A percentile compares a stretch with the other conserved stretches of the same genome.
phyloP scores from a whole-genome alignment of 140 eudicot species.

The Senecio squalidus region DNA sequence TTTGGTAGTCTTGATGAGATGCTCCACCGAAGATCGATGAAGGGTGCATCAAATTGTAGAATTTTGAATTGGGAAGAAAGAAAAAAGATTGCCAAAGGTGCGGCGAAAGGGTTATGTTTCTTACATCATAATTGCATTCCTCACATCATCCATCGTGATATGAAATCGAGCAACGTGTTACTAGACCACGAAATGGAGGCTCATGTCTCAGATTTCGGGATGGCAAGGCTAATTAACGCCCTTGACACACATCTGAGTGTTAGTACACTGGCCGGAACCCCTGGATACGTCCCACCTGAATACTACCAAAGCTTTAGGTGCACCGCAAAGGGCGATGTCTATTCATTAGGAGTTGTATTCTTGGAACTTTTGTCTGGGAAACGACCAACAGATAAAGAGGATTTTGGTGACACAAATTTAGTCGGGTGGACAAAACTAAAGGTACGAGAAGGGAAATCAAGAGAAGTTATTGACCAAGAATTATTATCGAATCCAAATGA shows the following conservation, averaged over 20 bases:
- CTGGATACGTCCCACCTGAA: slow-evolving; percentile 91
- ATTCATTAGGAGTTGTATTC: slow-evolving; percentile 72
- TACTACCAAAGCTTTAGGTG: slow-evolving; percentile 89
- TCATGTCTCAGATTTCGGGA: slow-evolving; percentile 77
- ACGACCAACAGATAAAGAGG: slow-evolving; percentile 87
- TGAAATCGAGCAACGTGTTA: slow-evolving; percentile 85
- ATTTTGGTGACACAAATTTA: slow-evolving; percentile 81
- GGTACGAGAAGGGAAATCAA: slow-evolving; percentile 79
- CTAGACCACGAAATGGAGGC: slow-evolving; percentile 79
- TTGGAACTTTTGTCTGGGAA: slow-evolving; percentile 70
- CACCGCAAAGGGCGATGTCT: slow-evolving; percentile 85
- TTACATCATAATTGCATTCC: slow-evolving; percentile 89
- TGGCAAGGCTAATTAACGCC: slow-evolving; percentile 88
- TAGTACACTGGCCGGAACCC: slow-evolving; percentile 84
- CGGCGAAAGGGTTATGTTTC: slow-evolving; percentile 78
- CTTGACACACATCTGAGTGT: slow-evolving; percentile 87
- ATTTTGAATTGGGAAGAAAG: slow-evolving; percentile 62
- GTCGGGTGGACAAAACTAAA: slow-evolving; percentile 86
- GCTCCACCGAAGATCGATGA: slow-evolving; percentile 54
- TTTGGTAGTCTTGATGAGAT: slow-evolving; percentile 82
- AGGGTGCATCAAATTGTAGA: slow-evolving; percentile 23
- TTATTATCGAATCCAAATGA: slow-evolving; percentile 40
- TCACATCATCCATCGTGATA: slow-evolving; percentile 79
- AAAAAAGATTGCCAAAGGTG: slow-evolving; percentile 76
- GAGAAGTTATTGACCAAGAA: slow-evolving; percentile 78